A percentile compares a stretch with the other conserved stretches of the same genome.
phyloP scores from a whole-genome alignment of 306 rosid species.

The Medicago truncatula region DNA sequence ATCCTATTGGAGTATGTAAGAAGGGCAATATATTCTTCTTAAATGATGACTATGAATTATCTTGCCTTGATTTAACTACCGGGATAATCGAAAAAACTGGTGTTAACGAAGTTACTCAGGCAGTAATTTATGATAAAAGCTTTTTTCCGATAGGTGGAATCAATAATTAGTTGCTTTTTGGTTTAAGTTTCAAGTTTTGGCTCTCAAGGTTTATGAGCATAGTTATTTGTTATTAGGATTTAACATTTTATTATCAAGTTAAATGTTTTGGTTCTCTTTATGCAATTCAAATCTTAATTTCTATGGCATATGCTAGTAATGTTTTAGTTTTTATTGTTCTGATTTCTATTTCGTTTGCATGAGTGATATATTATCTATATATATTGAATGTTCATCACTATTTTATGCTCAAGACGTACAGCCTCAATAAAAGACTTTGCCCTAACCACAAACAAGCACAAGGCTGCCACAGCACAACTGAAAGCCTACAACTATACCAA shows the following conservation, averaged over 20 bases:
- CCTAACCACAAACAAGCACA: too few relatives aligned
- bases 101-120: background rate
- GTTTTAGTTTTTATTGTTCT: too few relatives aligned
- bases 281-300: background rate
- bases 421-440: too few relatives aligned
- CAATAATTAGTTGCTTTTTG: background rate
- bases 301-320: too few relatives aligned
- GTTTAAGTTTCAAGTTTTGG: background rate
- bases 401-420: too few relatives aligned
- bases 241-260: background rate
- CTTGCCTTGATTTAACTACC: background rate
- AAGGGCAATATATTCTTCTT: background rate
- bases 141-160: background rate
- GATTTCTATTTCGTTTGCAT: background rate
- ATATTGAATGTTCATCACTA: background rate
- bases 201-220: background rate
- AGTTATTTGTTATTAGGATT: background rate
- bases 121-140: background rate
- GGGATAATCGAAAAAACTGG: background rate
- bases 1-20: background rate
- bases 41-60: background rate
- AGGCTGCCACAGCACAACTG: too few relatives aligned
- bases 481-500: too few relatives aligned
- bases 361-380: background rate
- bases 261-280: too few relatives aligned